Evolutionary conservation across 2,329 filamentous ascomycete genomes (phyloP).

Genomic region (Paecilomyces sp.): DNA sequence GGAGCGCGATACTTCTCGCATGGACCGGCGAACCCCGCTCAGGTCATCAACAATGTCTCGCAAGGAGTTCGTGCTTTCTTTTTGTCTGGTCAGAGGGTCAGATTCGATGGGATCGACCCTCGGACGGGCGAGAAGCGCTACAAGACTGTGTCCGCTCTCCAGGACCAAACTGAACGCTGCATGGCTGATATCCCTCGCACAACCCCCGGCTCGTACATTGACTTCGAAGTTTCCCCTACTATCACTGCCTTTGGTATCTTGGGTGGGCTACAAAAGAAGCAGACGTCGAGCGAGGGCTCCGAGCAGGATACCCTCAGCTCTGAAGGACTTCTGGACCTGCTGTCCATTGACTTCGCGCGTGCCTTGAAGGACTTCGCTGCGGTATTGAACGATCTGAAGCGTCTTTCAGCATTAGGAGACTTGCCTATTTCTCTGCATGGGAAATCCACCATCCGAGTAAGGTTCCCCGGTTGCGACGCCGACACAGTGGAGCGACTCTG

Average conservation of each 20-base stretch:
- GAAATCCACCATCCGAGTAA: conserved; percentile 63
- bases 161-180: conserved; percentile 64
- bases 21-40: conserved; percentile 72
- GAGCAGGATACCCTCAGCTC: conserved; percentile 63
- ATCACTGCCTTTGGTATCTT: conserved; percentile 80
- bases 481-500: conserved; percentile 76
- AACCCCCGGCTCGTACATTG: conserved; percentile 71
- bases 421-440: conserved; percentile 70
- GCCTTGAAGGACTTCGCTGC: conserved; percentile 76
- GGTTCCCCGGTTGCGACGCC: conserved; percentile 85
- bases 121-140: conserved; percentile 68
- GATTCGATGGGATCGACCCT: conserved; percentile 70
- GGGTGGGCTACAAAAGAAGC: conserved; percentile 26
- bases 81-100: conserved; percentile 80
- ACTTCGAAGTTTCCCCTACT: conserved; percentile 82
- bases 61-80: conserved; percentile 87
- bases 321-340: conserved; percentile 73
- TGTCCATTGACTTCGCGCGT: conserved; percentile 82
- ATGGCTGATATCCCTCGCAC: conserved; percentile 49
- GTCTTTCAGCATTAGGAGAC: conserved; percentile 70
- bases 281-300: conserved; percentile 17
- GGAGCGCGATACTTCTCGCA: conserved; percentile 86
- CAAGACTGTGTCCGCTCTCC: conserved; percentile 65
- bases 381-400: conserved; percentile 73
- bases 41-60: conserved; percentile 93